These are phyloP conservation scores for Russula lepida DNA, from an alignment of 768 basidiomycete species.

Conservation along the genomic window DNA sequence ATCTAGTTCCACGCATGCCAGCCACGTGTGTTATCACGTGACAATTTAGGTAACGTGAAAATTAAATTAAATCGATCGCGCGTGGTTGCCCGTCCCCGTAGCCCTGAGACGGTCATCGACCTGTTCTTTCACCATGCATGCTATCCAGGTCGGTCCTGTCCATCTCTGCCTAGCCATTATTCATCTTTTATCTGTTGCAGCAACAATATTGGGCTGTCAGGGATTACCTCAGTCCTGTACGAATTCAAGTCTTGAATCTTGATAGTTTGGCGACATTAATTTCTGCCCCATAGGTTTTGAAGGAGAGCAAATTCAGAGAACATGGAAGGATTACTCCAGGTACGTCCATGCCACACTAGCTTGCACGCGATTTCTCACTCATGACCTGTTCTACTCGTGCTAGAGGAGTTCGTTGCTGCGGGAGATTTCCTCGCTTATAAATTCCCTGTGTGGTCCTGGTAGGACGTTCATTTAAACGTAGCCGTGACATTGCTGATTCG, in stretches of 20 bases:
- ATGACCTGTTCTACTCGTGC: neutral
- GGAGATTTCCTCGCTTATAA: slow-evolving; percentile 98
- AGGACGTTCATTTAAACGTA: slow-evolving; percentile 26
- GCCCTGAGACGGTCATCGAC: slow-evolving; percentile 14
- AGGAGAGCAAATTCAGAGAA: slow-evolving; percentile 98
- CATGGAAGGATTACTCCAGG: slow-evolving; percentile 94
- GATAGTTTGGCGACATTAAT: slow-evolving; percentile 29
- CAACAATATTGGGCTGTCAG: slow-evolving; percentile 91
- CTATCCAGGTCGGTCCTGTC: slow-evolving; percentile 35
- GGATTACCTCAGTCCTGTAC: slow-evolving; percentile 86
- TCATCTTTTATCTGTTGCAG: slow-evolving; percentile 27
- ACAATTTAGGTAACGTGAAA: slow-evolving; percentile 14
- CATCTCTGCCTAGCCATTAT: neutral
- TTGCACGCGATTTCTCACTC: slow-evolving; percentile 21
- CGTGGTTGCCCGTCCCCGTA: neutral
- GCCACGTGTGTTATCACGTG: slow-evolving; percentile 2
- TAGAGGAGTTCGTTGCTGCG: slow-evolving; percentile 97
- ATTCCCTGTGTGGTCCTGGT: slow-evolving; percentile 98
- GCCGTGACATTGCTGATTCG: neutral
- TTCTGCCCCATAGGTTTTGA: slow-evolving; percentile 60
- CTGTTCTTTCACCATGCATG: slow-evolving; percentile 33
- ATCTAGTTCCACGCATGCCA: neutral
- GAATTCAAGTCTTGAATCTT: slow-evolving; percentile 27
- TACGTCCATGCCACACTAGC: slow-evolving; percentile 29
- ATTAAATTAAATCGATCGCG: slow-evolving; percentile 23